phyloP scores from a whole-genome alignment of 257 asterid species.

The Leptodermis oblonga region DNA sequence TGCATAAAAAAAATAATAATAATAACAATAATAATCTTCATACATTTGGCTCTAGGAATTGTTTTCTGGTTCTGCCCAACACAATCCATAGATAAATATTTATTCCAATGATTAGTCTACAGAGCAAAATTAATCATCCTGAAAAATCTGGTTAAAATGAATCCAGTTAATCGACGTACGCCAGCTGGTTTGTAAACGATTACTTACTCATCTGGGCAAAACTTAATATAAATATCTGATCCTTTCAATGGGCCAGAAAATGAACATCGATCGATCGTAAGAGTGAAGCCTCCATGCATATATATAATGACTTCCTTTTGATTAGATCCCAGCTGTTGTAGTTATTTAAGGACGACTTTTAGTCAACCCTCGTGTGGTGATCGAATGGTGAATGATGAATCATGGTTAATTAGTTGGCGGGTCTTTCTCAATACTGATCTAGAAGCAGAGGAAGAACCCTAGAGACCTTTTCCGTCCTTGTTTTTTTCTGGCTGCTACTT shows the following conservation, averaged over 20 bases:
- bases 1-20: too few relatives aligned
- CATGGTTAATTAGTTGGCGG: slow-evolving; percentile 1
- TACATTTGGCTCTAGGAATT: too few relatives aligned
- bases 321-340: slow-evolving; percentile 5
- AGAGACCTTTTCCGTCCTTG: background rate
- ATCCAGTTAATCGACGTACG: background rate
- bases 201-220: slow-evolving; percentile 13
- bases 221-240: background rate
- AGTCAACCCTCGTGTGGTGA: background rate
- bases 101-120: background rate
- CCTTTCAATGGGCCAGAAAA: background rate
- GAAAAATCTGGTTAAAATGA: background rate
- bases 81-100: too few relatives aligned
- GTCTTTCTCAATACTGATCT: slow-evolving; percentile 3
- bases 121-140: background rate
- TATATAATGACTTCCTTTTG: background rate
- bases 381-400: background rate
- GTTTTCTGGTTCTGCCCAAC: too few relatives aligned
- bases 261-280: background rate
- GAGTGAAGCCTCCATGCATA: background rate
- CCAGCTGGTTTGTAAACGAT: background rate
- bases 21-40: too few relatives aligned
- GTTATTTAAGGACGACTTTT: slow-evolving; percentile 21
- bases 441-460: slow-evolving; percentile 7
- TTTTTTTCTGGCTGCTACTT: slow-evolving; percentile 14